Evolutionary conservation across 129 eudicot genomes (phyloP), one percentile per base, ranked within the genome.

Genomic region (Scalesia atractyloides): DNA sequence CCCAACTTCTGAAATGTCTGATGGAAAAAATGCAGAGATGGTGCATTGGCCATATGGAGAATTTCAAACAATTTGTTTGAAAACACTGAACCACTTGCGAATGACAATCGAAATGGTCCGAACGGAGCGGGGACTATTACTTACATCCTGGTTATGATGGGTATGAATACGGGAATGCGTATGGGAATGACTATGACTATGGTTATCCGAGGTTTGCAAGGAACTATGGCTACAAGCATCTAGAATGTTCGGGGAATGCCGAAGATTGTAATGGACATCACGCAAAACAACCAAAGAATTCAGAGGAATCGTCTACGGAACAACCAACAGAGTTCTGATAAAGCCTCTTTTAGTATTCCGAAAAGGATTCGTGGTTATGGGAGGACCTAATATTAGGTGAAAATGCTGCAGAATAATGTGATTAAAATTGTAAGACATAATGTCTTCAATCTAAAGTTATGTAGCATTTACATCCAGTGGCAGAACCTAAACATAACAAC

Each of bases 41-140:
- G 19, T 43, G 4, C 62, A 75, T 51, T 67, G 80, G 76, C 75
- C 79, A 62, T 82, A 75, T 46, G 89, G 86, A 44, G 72, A 79
- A 43, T 82, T 64, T 79, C 82, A 8, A 79, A 48, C 82, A 82
- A 82, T 34, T 36, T 85, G 57, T 82, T 58, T 72, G 59, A 52
- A 43, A 52, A n/a, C 20, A 10, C 37, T 24, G 8, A 52, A 44
- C 5, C 58, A 7, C 72, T 68, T 20, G 24, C 12, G 48, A 30
- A 33, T 47, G 43, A 66, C 54, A 43, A 37, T 37, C 66, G 5
- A 16, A 69, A 70, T 4, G 61, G 68, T 12, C 14, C 37, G 43
- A 61, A 70, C 7, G 61, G 68, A 17, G 26, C 37, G 43, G 73
- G 20, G 76, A 54, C 34, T 39, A 39, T 50, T 13, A n/a, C 59